phyloP scores from a whole-genome alignment of 768 basidiomycete genomes.

The Porpolomopsis calyptriformis region DNA sequence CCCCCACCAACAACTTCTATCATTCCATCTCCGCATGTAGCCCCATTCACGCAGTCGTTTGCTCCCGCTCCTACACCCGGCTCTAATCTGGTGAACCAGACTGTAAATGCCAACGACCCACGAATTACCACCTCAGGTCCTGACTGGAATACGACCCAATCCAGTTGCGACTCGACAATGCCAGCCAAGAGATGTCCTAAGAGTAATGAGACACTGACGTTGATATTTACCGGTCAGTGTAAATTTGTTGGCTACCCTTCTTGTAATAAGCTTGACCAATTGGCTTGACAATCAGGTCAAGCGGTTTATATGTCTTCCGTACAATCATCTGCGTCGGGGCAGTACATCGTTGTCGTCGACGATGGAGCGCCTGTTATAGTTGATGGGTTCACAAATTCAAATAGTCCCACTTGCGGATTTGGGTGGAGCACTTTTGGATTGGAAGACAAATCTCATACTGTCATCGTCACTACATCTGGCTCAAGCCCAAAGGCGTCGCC shows the following conservation, averaged over 20 bases:
- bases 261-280: background rate
- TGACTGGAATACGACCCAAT: background rate
- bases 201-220: background rate
- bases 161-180: slow-evolving; percentile 1
- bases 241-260: background rate
- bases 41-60: no score
- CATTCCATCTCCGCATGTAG: no score
- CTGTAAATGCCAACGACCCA: background rate
- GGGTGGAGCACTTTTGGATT: slow-evolving; percentile 1
- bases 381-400: background rate
- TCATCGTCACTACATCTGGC: slow-evolving; percentile 1
- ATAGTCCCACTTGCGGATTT: background rate
- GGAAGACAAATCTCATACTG: background rate
- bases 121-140: background rate
- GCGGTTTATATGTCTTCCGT: background rate
- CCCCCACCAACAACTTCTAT: no score
- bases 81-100: background rate
- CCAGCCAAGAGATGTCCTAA: background rate
- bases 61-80: no score
- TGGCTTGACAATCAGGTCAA: background rate
- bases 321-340: background rate
- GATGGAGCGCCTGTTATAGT: background rate
- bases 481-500: background rate
- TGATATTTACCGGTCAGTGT: background rate
- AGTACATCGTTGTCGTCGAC: background rate